Base-by-base conservation (phyloP, 106 monocot species). In the Chionographis japonica region DNA sequence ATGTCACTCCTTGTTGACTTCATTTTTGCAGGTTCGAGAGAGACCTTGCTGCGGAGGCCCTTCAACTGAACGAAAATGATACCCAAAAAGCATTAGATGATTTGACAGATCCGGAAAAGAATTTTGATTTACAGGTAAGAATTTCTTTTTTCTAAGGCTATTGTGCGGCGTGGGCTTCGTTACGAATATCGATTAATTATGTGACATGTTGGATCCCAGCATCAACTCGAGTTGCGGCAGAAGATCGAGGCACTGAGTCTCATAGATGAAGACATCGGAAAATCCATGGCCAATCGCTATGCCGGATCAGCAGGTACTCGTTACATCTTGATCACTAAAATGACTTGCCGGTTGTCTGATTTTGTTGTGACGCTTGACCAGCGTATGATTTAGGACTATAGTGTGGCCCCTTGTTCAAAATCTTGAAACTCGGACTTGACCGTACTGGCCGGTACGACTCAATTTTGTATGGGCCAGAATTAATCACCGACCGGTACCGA, bases 31-130 rank as follows among this genome's bases (percentile, higher is more conserved):
- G 91, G 59, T 97, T 92, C 71, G 97, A 92, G 73, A 92, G 80
- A 72, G 36, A 37, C 8, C 89, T 97, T 55, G 84, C 89, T 58
- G 97, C 97, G 42, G 97, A 97, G 70, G 92, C 97, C 52, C 86
- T 97, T 20, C 75, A 89, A n/a, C 6, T 82, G 12, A 92, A 83
- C 69, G 89, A 97, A 72, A 97, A 97, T 71, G 86, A 97, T 49
- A 66, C 74, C 18, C 77, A 97, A 54, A 82, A 79, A 49, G 92
- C 97, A 53, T 68, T 97, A 60, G 97, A 97, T 71, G 71, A 80
- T 59, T 62, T 97, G 53, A 97, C 97, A 68, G 78, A 97, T 85
- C 87, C 92, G 50, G 89, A 87, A 19, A 80, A 70, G 12, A 97
- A 97, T 62, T 85, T 80, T 65, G 54, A 50, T 16, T 69, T 97